These are phyloP conservation scores for Tulasnella sp. DNA, from an alignment of 768 basidiomycete species.

Conservation along the genomic window DNA sequence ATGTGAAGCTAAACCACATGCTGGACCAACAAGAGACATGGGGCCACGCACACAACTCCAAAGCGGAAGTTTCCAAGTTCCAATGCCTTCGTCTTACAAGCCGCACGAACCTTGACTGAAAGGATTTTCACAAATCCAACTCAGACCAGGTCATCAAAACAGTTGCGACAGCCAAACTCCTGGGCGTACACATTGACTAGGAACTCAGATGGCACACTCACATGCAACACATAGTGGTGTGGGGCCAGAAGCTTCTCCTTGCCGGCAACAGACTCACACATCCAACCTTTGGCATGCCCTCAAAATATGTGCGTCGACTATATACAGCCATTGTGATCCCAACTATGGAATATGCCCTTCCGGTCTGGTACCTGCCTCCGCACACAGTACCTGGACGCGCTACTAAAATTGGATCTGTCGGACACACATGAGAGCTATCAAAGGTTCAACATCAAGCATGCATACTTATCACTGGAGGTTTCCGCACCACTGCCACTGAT, in stretches of 20 bases:
- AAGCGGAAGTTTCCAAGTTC: too few relatives aligned
- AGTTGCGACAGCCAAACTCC: not conserved
- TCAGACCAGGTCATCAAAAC: not conserved
- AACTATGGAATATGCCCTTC: not conserved
- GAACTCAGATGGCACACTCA: not conserved
- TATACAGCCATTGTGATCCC: not conserved
- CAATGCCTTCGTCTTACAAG: not conserved
- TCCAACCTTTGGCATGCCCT: not conserved
- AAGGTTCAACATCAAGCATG: not conserved
- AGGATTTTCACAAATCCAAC: not conserved
- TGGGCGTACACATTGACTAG: not conserved
- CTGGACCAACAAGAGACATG: too few relatives aligned
- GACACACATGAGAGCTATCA: not conserved
- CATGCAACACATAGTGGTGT: not conserved
- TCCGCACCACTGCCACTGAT: not conserved
- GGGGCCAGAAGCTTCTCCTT: not conserved
- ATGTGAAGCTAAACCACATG: too few relatives aligned
- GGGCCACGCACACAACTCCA: too few relatives aligned
- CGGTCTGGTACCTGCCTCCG: not conserved
- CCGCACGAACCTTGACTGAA: not conserved
- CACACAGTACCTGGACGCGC: not conserved
- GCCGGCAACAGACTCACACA: not conserved
- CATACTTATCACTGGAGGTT: not conserved
- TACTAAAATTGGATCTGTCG: not conserved
- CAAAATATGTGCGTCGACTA: not conserved